These are phyloP conservation scores for Litchi chinensis DNA, from an alignment of 345 rosid genomes.

Conservation along the genomic window DNA sequence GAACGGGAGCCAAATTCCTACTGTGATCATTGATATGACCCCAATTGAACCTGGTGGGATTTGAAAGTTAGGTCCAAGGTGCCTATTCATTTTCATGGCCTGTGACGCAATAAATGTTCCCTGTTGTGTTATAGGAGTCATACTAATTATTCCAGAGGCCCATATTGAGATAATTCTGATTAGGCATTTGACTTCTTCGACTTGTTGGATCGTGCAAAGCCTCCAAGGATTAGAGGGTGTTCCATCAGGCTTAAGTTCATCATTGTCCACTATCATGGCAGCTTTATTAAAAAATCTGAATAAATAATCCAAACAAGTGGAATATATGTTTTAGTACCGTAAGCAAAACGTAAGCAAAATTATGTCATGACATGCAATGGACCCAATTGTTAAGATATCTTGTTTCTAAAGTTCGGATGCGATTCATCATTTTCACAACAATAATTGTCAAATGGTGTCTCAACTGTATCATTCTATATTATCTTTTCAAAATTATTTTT, in stretches of 20 bases:
- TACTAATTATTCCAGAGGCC: slow-evolving; percentile 51
- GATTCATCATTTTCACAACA: no score
- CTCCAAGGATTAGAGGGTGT: slow-evolving; percentile 41
- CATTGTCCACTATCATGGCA: slow-evolving; percentile 46
- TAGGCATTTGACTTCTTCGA: slow-evolving; percentile 72
- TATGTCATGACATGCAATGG: no score
- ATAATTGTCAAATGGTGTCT: no score
- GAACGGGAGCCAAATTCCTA: slow-evolving; percentile 62
- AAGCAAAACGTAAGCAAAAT: background rate
- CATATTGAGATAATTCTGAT: slow-evolving; percentile 55
- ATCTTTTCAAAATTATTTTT: no score
- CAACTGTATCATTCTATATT: no score
- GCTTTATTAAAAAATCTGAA: slow-evolving; percentile 72
- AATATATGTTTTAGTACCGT: background rate
- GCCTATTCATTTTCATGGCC: slow-evolving; percentile 59
- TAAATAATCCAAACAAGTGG: background rate
- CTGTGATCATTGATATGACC: slow-evolving; percentile 48
- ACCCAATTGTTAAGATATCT: background rate
- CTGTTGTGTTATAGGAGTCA: slow-evolving; percentile 46
- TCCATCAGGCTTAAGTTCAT: slow-evolving; percentile 55
- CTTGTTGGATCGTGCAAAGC: slow-evolving; percentile 63
- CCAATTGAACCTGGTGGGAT: slow-evolving; percentile 53
- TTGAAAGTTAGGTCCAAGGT: slow-evolving; percentile 57
- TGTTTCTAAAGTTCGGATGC: no score
- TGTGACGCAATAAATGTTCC: slow-evolving; percentile 51